These are phyloP conservation scores for Podaxis sp. DNA, from an alignment of 768 basidiomycete genomes.

Conservation along the genomic window DNA sequence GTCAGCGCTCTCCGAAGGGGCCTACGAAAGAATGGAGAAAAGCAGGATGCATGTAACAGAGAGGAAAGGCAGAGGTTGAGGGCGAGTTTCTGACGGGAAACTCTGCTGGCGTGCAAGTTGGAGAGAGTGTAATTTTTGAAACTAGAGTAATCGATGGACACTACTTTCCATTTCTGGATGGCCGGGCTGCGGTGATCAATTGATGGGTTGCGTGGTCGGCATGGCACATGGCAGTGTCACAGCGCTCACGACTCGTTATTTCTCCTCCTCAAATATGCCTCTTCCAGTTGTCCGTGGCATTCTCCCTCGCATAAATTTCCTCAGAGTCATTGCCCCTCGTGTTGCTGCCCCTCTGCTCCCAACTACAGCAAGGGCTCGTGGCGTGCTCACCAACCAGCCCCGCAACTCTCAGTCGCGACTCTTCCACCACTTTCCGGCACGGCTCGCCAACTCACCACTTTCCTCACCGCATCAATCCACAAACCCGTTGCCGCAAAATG, in stretches of 20 bases:
- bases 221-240: background rate
- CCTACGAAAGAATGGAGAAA: constrained; percentile 19
- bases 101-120: background rate
- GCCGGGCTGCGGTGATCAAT: background rate
- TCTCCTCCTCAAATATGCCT: constrained; percentile 9
- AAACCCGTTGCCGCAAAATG: constrained; percentile 44
- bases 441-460: constrained; percentile 19
- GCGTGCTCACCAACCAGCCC: constrained; percentile 13
- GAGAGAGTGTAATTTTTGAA: background rate
- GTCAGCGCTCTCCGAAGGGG: constrained; percentile 49
- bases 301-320: constrained; percentile 33
- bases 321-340: constrained; percentile 25
- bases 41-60: constrained; percentile 45
- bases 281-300: constrained; percentile 18
- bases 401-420: constrained; percentile 9
- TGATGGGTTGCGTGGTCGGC: background rate
- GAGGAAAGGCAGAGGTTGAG: constrained; percentile 12
- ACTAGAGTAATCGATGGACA: constrained; percentile 3
- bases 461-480: constrained; percentile 5
- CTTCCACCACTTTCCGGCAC: constrained; percentile 15
- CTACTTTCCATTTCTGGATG: constrained; percentile 2
- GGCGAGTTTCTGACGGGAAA: constrained; percentile 10
- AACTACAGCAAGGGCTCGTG: constrained; percentile 9
- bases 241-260: background rate
- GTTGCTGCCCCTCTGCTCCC: constrained; percentile 18